These are phyloP conservation scores for Mediolabrus comicus DNA, from an alignment of 108 stramenopile species.

Conservation along the genomic window DNA sequence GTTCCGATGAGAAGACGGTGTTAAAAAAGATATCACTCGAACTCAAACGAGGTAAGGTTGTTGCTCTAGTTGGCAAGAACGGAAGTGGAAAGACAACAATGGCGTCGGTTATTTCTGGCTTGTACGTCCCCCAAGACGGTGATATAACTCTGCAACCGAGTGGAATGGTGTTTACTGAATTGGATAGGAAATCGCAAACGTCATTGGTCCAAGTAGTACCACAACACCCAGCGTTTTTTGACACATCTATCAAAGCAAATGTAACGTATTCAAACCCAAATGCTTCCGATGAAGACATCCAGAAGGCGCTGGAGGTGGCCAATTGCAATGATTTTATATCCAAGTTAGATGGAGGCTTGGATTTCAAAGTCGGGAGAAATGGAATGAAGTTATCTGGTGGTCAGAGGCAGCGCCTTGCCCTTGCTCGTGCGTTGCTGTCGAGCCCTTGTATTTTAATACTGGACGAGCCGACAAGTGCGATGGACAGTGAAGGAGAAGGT, in stretches of 20 bases:
- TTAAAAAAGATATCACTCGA: constrained; percentile 70
- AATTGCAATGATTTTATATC: constrained; percentile 76
- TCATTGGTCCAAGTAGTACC: constrained; percentile 89
- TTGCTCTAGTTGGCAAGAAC: constrained; percentile 91
- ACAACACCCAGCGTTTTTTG: constrained; percentile 85
- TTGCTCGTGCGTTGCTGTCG: constrained; percentile 94
- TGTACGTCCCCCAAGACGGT: constrained; percentile 76
- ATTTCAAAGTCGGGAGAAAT: constrained; percentile 85
- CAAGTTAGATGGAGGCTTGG: constrained; percentile 67
- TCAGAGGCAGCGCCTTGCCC: constrained; percentile 89
- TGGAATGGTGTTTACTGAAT: constrained; percentile 37
- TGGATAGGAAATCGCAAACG: constrained; percentile 51
- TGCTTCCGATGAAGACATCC: constrained; percentile 54
- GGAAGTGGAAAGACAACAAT: constrained; percentile 92
- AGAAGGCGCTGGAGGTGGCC: constrained; percentile 53
- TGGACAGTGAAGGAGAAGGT: constrained; percentile 78
- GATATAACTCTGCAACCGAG: constrained; percentile 43
- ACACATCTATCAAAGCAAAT: constrained; percentile 73
- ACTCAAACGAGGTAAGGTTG: constrained; percentile 74
- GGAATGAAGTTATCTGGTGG: constrained; percentile 92
- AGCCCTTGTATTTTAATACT: constrained; percentile 84
- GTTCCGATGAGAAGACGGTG: constrained; percentile 46
- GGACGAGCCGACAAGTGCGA: constrained; percentile 86
- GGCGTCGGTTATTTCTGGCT: constrained; percentile 81
- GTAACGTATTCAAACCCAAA: constrained; percentile 68